Evolutionary conservation across 1,284 basidiomycete genomes (phyloP), one percentile per base, ranked within the genome.

Genomic region (Cryptococcus sp.): DNA sequence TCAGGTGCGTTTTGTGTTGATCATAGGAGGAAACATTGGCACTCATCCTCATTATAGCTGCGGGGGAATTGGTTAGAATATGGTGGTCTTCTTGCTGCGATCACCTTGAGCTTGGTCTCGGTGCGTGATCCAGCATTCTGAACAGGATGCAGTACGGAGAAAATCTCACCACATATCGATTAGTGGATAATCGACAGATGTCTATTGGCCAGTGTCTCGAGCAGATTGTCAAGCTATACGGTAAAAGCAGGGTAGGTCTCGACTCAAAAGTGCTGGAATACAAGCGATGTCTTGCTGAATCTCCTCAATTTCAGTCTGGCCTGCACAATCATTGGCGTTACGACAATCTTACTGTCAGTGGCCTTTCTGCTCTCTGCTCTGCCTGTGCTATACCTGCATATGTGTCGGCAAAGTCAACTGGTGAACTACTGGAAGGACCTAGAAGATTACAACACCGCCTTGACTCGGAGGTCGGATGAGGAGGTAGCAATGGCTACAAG

Each of bases 111-210:
- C 34, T 17, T 67, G 8, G 34, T 54, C 13, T 57, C 65, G 39
- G 67, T 68, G 23, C 52, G 64, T 59, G 0, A 44, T 44, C 7
- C 8, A 6, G 41, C 25, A 34, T 40, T 34, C 34, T n/a, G 15
- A 10, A 44, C 15, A 34, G 8, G 13, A 25, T 16, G 20, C 29
- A 37, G n/a, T 20, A 13, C 23, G 38, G 23, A 2, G 29, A n/a
- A 19, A n/a, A 25, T 5, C 38, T 53, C 29, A 47, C 25, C 13
- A 11, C 25, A 29, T 23, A 11, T 54, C 20, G n/a, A 38, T 38
- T 38, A 69, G 67, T 69, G 62, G 57, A 59, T 64, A 38, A 49
- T 69, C 10, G 65, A 69, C 45, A 54, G 58, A 46, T 51, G 53
- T 26, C 39, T 68, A 22, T 43, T 54, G 29, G 37, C 46, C 5